Percentiles rank a stretch among this genome's conserved stretches.
phyloP scores from a whole-genome alignment of 805 yeast genomes.

The Saccharomyces paradoxus region DNA sequence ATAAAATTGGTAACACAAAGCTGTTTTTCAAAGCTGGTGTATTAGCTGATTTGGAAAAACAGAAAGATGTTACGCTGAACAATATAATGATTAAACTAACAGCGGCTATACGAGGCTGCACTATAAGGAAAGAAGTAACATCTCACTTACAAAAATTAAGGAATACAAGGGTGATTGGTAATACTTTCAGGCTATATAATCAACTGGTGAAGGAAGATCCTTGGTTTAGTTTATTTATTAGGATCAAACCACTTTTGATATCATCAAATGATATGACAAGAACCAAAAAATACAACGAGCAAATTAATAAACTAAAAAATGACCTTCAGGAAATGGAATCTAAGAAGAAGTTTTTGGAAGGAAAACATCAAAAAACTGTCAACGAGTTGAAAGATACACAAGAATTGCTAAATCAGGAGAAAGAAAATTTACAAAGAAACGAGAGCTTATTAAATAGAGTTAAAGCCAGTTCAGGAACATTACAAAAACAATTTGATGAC shows the following conservation, averaged over 20 bases:
- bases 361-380: slow-evolving; percentile 20
- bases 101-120: slow-evolving; percentile 55
- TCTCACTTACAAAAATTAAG: slow-evolving; percentile 49
- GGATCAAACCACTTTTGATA: slow-evolving; percentile 66
- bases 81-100: slow-evolving; percentile 53
- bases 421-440: slow-evolving; percentile 38
- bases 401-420: slow-evolving; percentile 33
- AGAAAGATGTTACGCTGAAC: slow-evolving; percentile 58
- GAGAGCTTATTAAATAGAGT: slow-evolving; percentile 39
- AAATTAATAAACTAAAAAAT: slow-evolving; percentile 43
- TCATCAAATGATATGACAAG: slow-evolving; percentile 55
- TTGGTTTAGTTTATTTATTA: slow-evolving; percentile 71
- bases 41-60: slow-evolving; percentile 77
- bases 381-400: slow-evolving; percentile 28
- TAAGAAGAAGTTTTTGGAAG: slow-evolving; percentile 22
- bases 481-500: slow-evolving; percentile 20
- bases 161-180: slow-evolving; percentile 62
- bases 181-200: slow-evolving; percentile 48
- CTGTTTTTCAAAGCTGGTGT: slow-evolving; percentile 95
- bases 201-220: slow-evolving; percentile 48
- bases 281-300: slow-evolving; percentile 48
- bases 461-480: slow-evolving; percentile 34
- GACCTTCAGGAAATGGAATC: slow-evolving; percentile 36
- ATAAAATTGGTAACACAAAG: slow-evolving; percentile 87
- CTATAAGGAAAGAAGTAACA: slow-evolving; percentile 42